These are phyloP conservation scores for Populus trichocarpa DNA, from an alignment of 441 rosid genomes.

Conservation along the genomic window DNA sequence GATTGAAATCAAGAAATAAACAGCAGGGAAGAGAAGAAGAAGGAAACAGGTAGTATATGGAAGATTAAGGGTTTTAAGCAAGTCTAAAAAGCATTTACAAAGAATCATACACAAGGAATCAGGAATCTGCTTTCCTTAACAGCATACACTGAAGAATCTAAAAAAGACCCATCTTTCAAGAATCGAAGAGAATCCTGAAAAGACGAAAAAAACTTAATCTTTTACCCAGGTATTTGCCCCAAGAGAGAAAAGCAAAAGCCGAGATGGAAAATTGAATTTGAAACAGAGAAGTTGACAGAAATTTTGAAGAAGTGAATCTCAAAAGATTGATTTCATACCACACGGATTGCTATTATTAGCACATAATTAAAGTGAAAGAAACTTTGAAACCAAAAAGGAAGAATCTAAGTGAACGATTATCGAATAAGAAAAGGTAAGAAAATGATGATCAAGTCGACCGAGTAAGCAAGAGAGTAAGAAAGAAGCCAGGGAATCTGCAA, in stretches of 20 bases:
- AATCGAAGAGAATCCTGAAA: conserved; percentile 22
- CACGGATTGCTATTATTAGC: background rate
- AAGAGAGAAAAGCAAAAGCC: conserved; percentile 22
- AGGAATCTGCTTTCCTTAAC: conserved; percentile 16
- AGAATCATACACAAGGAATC: conserved; percentile 17
- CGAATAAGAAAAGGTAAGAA: background rate
- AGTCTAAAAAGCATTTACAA: conserved; percentile 4
- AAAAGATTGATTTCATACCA: conserved; percentile 6
- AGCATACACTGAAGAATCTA: conserved; percentile 17
- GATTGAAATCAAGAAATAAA: conserved; percentile 1
- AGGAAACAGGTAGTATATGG: conserved; percentile 10
- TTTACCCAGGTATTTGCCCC: background rate
- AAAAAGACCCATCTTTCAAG: conserved; percentile 17
- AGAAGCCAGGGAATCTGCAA: conserved; percentile 24
- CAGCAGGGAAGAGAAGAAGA: background rate
- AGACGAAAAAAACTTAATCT: conserved; percentile 5
- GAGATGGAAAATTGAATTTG: conserved; percentile 12
- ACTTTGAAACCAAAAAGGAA: background rate
- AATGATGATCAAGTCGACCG: background rate
- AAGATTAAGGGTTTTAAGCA: background rate
- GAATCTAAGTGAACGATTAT: background rate
- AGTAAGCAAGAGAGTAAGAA: background rate
- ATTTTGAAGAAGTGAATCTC: conserved; percentile 3
- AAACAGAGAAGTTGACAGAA: background rate
- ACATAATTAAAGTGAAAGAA: conserved; percentile 1